These are phyloP conservation scores for Cokeromyces recurvatus DNA, from an alignment of 371 early-diverging fungal genomes.

Conservation along the genomic window DNA sequence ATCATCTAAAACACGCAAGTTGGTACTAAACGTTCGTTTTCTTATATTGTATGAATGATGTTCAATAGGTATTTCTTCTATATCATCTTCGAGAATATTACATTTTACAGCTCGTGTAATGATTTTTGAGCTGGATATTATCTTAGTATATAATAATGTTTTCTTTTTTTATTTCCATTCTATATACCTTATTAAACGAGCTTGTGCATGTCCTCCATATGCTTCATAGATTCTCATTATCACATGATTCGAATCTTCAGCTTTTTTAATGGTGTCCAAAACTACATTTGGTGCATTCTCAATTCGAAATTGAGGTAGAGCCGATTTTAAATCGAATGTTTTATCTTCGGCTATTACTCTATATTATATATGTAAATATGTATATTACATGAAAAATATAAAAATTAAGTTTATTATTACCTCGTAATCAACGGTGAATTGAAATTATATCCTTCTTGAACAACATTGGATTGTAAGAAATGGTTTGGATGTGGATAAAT, in stretches of 20 bases:
- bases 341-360: slow-evolving; percentile 15
- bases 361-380: not conserved
- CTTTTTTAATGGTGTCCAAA: slow-evolving; percentile 79
- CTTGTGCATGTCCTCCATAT: slow-evolving; percentile 77
- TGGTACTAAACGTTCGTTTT: slow-evolving; percentile 34
- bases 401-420: too few relatives aligned
- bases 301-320: slow-evolving; percentile 48
- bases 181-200: slow-evolving; percentile 53
- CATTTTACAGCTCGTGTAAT: slow-evolving; percentile 56
- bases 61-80: slow-evolving; percentile 22
- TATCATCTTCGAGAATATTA: slow-evolving; percentile 76
- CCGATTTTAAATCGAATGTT: slow-evolving; percentile 1
- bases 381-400: not conserved
- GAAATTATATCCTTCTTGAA: slow-evolving; percentile 79
- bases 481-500: slow-evolving; percentile 80
- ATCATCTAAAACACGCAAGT: slow-evolving; percentile 33
- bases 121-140: slow-evolving; percentile 24
- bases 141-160: not conserved
- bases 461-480: slow-evolving; percentile 79
- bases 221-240: slow-evolving; percentile 84
- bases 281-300: slow-evolving; percentile 71
- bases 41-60: slow-evolving; percentile 6
- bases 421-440: slow-evolving; percentile 68
- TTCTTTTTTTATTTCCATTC: not conserved
- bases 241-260: slow-evolving; percentile 70